Evolutionary conservation across 2,329 filamentous ascomycete species (phyloP).

Genomic region (Fusarium siculi): DNA sequence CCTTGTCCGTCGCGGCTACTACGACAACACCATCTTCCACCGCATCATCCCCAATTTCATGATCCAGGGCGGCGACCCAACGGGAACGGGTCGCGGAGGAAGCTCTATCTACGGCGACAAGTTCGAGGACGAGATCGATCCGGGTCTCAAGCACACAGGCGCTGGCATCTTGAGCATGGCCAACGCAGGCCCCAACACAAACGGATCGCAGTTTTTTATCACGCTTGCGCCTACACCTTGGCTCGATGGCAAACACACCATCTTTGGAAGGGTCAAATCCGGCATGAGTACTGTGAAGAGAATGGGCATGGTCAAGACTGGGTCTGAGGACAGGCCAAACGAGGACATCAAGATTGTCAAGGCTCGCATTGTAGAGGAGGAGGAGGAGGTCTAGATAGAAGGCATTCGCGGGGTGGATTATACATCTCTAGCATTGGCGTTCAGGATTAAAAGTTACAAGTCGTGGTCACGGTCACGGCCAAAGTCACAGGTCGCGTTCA

Average conservation of each 20-base stretch:
- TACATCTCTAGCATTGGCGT: constrained; percentile 33
- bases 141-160: constrained; percentile 86
- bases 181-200: constrained; percentile 91
- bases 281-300: constrained; percentile 87
- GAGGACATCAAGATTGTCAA: constrained; percentile 84
- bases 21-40: constrained; percentile 87
- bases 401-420: neutral
- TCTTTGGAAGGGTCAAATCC: constrained; percentile 89
- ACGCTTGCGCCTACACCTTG: constrained; percentile 94
- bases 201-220: constrained; percentile 96
- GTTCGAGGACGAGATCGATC: constrained; percentile 90
- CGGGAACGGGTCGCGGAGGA: constrained; percentile 90
- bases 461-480: neutral
- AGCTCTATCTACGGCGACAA: constrained; percentile 90
- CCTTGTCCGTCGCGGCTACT: constrained; percentile 85
- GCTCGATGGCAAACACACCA: constrained; percentile 96
- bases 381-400: constrained; percentile 48
- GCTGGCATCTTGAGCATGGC: constrained; percentile 97
- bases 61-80: constrained; percentile 94
- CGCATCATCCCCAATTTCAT: constrained; percentile 97
- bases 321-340: constrained; percentile 79
- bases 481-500: constrained; percentile 7
- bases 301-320: constrained; percentile 89
- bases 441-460: constrained; percentile 24
- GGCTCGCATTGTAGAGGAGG: constrained; percentile 75